Percentiles rank a stretch among this genome's conserved stretches.
These are phyloP conservation scores for Aspergillus asperescens DNA, from an alignment of 495 filamentous ascomycete genomes.

Conservation along the genomic window DNA sequence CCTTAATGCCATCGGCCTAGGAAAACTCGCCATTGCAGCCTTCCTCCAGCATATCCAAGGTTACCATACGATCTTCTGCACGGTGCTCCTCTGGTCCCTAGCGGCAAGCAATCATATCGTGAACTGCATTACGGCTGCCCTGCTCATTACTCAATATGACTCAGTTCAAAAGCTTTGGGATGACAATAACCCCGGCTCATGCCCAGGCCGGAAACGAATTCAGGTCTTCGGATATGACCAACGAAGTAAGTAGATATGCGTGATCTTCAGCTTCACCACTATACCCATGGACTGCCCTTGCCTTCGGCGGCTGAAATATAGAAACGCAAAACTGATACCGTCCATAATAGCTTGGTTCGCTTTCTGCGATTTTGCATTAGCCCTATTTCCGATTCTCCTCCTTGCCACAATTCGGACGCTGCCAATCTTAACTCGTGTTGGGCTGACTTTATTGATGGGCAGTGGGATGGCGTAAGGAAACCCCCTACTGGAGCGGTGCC, in stretches of 20 bases:
- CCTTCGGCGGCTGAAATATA: too few relatives aligned
- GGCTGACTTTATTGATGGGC: constrained; percentile 1
- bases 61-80: neutral
- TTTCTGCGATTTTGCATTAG: constrained; percentile 1
- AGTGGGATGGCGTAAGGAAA: too few relatives aligned
- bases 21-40: constrained; percentile 6
- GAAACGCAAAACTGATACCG: too few relatives aligned
- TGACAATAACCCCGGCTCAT: neutral
- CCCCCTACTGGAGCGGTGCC: too few relatives aligned
- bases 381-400: constrained; percentile 3
- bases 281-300: too few relatives aligned
- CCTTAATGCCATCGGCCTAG: constrained; percentile 3
- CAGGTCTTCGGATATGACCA: constrained; percentile 14
- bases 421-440: constrained; percentile 2
- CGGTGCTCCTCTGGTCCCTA: constrained; percentile 3
- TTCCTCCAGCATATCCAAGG: constrained; percentile 11
- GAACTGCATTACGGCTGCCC: neutral
- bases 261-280: neutral
- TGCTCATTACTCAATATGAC: neutral
- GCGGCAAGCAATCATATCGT: neutral
- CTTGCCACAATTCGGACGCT: constrained; percentile 1
- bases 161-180: neutral
- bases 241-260: constrained; percentile 11
- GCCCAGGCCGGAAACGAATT: neutral
- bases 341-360: constrained; percentile 5